Base-by-base conservation (phyloP, 352 stramenopile species). In the Phytophthora hibernalis region DNA sequence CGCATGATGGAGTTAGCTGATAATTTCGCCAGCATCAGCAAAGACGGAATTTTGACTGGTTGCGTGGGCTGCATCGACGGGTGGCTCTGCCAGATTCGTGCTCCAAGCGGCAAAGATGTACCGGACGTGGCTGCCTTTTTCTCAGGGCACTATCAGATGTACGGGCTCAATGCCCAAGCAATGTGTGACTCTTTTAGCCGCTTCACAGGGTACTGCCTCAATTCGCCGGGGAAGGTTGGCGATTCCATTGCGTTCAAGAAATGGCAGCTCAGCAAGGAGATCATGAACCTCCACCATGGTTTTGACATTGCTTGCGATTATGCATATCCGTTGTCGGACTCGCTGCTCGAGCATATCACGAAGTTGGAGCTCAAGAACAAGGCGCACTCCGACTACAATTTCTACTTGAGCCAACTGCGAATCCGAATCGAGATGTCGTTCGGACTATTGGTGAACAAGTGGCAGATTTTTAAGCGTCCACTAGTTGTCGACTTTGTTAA, bases 401-500 rank as follows among this genome's bases (percentile, higher is more conserved):
- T 49, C 15, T 40, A 58, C 38, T n/a, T 49, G 24, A 49, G 33
- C 30, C 74, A 83, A 24, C 37, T 83, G 8, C 47, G 77, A 0
- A 85, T 86, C 38, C 49, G 68, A 6, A 74, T 86, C 48, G 71
- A 85, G 30, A 82, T 85, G 74, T 61, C 70, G 11, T 82, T 80
- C 45, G 67, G 60, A 12, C 10, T 68, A 2, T 18, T 77, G 3
- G 56, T 70, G 9, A 33, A 33, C 1, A 82, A 78, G 54, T 82
- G 74, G 66, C 8, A 54, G 8, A 68, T 82, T 12, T 68, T 82
- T 20, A 45, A 57, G 33, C 21, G 35, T 1, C 45, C 56, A 40
- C 52, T 59, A 8, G 37, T 50, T 28, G 48, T 55, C 13, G 48
- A 55, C 48, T 55, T 44, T 22, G 16, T 55, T 3, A 55, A 55